Evolutionary conservation across 106 monocot genomes (phyloP).

Genomic region (Dioscorea zingiberensis): DNA sequence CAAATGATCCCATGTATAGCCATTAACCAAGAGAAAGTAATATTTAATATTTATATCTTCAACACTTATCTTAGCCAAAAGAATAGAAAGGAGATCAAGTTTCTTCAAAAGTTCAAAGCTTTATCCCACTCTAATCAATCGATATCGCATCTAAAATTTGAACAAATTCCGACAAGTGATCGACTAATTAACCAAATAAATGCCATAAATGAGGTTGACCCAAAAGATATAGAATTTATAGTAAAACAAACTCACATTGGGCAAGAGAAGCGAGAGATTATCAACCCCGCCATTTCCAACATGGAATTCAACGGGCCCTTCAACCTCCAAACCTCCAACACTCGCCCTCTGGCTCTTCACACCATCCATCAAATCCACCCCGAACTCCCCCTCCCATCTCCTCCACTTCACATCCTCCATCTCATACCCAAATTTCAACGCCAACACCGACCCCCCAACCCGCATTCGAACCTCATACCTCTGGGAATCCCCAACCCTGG

Average conservation of each 20-base stretch:
- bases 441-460: conserved; percentile 20
- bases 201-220: neutral
- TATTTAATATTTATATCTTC: no score
- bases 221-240: neutral
- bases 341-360: conserved; percentile 6
- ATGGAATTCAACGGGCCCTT: conserved; percentile 64
- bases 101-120: no score
- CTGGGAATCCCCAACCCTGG: conserved; percentile 25
- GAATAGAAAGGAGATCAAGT: no score
- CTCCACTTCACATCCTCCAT: conserved; percentile 28
- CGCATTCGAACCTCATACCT: conserved; percentile 54
- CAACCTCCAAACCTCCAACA: conserved; percentile 35
- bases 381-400: conserved; percentile 19
- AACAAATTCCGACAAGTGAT: no score
- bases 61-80: no score
- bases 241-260: conserved; percentile 36
- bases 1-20: no score
- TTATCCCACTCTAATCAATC: neutral
- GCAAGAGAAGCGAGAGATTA: conserved; percentile 37
- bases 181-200: no score
- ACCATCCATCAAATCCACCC: conserved; percentile 25
- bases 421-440: conserved; percentile 36
- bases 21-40: no score
- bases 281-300: conserved; percentile 16
- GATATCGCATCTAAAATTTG: neutral